Base-by-base conservation (phyloP, 108 stramenopile genomes). In the Stephanodiscus triporus region DNA sequence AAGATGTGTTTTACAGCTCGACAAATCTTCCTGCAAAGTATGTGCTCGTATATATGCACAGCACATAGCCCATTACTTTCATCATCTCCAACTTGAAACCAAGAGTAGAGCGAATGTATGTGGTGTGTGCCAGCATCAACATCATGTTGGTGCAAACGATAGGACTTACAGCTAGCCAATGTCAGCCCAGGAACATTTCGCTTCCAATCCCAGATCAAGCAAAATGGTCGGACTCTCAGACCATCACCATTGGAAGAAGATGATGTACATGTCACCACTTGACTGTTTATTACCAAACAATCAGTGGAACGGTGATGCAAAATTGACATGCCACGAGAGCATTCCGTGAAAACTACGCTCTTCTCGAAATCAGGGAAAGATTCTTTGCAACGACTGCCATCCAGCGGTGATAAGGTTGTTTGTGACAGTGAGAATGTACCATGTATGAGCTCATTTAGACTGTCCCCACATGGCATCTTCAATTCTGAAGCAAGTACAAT, bases 181-280 rank as follows among this genome's bases (percentile, higher is more conserved):
- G 62, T 74, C 38, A 80, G 45, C 27, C 79, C 72, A 49, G 48
- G 47, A 48, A 48, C 63, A 65, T 73, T 73, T 20, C 68, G 53
- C 56, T 80, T 80, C 79, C 79, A 80, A 73, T 80, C 79, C 79
- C 79, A 80, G 20, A 70, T 63, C 10, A 68, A 49, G 62, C 66
- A 73, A 23, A 51, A 66, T n/a, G 73, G 66, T 29, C 68, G 61
- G 22, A 74, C 45, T 58, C 34, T 65, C 27, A 70, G 6, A 58
- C 42, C 10, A 23, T 10, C 13, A 8, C 42, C 54, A 40, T 26
- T 29, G 17, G 68, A 34, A 40, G 43, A 42, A 38, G 40, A 43
- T 26, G 40, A 43, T 26, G 47, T 40, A 34, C 17, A 29, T 17
- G 47, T 70, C 54, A 74, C 47, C 24, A 58, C 47, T 63, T 65